A percentile compares a stretch with the other conserved stretches of the same genome.
Evolutionary conservation across 257 asterid species (phyloP).

Genomic region (Solanum raphanifolium): DNA sequence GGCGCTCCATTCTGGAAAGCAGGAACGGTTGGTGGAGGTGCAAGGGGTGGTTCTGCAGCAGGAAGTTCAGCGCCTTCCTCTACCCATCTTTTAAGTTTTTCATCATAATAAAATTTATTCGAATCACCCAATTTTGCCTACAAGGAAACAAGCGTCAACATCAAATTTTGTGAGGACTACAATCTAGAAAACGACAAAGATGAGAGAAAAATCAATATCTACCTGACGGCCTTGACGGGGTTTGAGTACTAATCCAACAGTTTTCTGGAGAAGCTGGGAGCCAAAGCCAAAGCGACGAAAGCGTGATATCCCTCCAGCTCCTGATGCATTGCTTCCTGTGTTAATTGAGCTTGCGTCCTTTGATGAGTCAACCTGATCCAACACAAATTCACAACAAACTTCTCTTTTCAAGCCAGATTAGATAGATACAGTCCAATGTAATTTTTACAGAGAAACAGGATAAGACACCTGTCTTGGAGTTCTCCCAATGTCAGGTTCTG

Average conservation of each 20-base stretch:
- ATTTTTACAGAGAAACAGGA: background rate
- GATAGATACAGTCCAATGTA: background rate
- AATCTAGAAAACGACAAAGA: background rate
- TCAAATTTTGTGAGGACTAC: background rate
- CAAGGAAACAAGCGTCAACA: background rate
- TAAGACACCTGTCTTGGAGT: constrained; percentile 79
- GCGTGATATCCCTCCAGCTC: constrained; percentile 10
- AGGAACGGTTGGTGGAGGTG: constrained; percentile 76
- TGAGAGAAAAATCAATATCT: background rate
- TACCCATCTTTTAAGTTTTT: constrained; percentile 92
- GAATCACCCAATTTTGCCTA: constrained; percentile 93
- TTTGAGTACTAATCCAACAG: constrained; percentile 30
- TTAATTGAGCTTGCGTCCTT: constrained; percentile 51
- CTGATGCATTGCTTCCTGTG: constrained; percentile 39
- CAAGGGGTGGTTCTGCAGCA: constrained; percentile 54
- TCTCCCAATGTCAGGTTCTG: constrained; percentile 97
- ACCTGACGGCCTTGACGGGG: constrained; percentile 37
- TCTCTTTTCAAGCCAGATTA: background rate
- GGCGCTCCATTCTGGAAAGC: constrained; percentile 71
- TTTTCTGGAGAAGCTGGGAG: constrained; percentile 31
- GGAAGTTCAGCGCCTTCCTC: constrained; percentile 85
- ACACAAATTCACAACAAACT: background rate
- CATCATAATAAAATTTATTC: constrained; percentile 83
- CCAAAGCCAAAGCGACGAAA: constrained; percentile 18
- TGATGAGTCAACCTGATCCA: constrained; percentile 58